Evolutionary conservation across 2,329 filamentous ascomycete species (phyloP), one percentile per base, ranked within the genome.

Genomic region (Aquanectria penicillioides): DNA sequence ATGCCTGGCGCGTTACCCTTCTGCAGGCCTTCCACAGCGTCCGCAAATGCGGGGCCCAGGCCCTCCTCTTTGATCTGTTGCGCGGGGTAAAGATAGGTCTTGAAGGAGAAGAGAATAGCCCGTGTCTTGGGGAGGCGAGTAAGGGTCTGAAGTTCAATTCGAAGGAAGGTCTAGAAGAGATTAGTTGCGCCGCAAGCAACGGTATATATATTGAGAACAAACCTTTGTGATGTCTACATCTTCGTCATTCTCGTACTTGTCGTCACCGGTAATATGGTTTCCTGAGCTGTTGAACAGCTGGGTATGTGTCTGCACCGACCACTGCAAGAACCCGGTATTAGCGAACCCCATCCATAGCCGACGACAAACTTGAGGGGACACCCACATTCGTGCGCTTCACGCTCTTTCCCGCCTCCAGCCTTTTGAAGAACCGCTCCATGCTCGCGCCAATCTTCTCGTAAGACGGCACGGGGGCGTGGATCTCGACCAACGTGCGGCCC

Each of bases 371-470:
- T 2, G 5, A 51, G 3, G 5, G 6, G 6, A 15, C 8, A 63
- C 68, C 61, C 44, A 83, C 83, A 28, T 86, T 86, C 5, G 79
- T 70, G n/a, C 84, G 71, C 68, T 81, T 83, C 49, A 80, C 80
- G 41, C 73, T 75, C 67, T 77, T 83, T 0, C 82, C 83, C 1
- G 79, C 79, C 37, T 81, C 74, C 0, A 86, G 48, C 43, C 76
- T 78, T 3, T 68, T 64, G 59, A 86, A 86, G 68, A 82, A 85
- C 6, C 77, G 75, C 69, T 86, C 83, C 82, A 86, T 85, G 57
- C 82, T 85, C 0, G 73, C 66, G 0, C 79, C 82, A 23, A 86
- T 85, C 72, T 81, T 85, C 13, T 83, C 79, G 52, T 85, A 86
- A 1, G 75, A 74, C 0, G 84, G 84, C 31, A 86, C 84, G 0